Base-by-base conservation (phyloP, 129 eudicot genomes). In the Scalesia atractyloides region DNA sequence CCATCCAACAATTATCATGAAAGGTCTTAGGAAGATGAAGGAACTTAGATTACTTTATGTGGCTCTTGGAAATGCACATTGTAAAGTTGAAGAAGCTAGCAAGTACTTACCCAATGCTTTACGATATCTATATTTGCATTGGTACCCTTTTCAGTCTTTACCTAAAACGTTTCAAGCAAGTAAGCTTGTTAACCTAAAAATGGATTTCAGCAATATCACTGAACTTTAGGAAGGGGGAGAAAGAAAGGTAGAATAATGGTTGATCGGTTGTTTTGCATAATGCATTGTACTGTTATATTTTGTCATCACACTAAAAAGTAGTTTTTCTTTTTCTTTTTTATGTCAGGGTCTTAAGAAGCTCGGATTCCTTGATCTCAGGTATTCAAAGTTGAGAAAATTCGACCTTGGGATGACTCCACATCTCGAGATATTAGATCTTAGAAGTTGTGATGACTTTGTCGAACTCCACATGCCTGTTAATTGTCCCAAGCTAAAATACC, bases 1-100 rank as follows among this genome's bases (percentile, higher is more conserved):
- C 16, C 0, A 14, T 5, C 8, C 58, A 15, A 2, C 3, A 13
- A 67, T 7, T 62, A 7, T 24, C 14, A 7, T 26, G 46, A 68
- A 30, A 49, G 61, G 73, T 16, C 47, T 68, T 68, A n/a, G 9
- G 50, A 49, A 68, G 8, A 26, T 68, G 60, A 68, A 50, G 47
- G 22, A 68, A 9, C 73, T 68, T 49, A 50, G 62, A 68, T 30
- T 4, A 7, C 73, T 68, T 68, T 7, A 9, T 0, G 20, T n/a
- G n/a, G n/a, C n/a, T n/a, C n/a, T n/a, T n/a, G n/a, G n/a, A n/a
- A n/a, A n/a, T n/a, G n/a, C n/a, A n/a, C n/a, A n/a, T n/a, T n/a
- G n/a, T n/a, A n/a, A 10, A 49, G n/a, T 7, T 24, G 73, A 48
- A 26, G 60, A 1, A 12, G 43, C 4, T 34, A 7, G 59, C 60